Percentiles rank a stretch among this genome's conserved stretches.
These are phyloP conservation scores for Filosporella fistucella DNA, from an alignment of 495 filamentous ascomycete genomes.

Conservation along the genomic window DNA sequence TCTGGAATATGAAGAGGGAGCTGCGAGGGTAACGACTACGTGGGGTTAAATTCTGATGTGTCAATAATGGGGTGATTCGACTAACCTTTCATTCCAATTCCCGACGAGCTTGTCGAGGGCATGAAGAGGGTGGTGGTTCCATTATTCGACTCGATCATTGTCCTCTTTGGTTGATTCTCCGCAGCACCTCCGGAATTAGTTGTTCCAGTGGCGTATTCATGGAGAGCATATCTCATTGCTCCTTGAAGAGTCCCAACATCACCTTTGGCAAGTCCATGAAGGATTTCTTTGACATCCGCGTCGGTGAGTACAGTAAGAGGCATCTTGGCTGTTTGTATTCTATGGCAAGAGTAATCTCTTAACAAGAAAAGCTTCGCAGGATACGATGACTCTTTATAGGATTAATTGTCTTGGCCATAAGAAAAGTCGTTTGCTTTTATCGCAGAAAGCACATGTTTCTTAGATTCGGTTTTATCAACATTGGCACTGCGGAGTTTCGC, in stretches of 20 bases:
- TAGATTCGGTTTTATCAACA: no score
- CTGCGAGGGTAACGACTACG: constrained; percentile 27
- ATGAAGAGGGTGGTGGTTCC: constrained; percentile 87
- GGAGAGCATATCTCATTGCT: constrained; percentile 68
- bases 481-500: no score
- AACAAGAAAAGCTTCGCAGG: not conserved
- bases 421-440: no score
- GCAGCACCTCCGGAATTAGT: constrained; percentile 32
- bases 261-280: constrained; percentile 64
- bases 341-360: not conserved
- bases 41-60: not conserved
- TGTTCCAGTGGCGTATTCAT: constrained; percentile 74
- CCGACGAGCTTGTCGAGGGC: constrained; percentile 59
- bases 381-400: no score
- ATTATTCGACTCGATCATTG: constrained; percentile 61
- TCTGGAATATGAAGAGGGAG: constrained; percentile 18
- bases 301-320: constrained; percentile 58
- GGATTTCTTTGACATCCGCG: constrained; percentile 60
- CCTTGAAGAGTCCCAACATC: constrained; percentile 64
- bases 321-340: constrained; percentile 12
- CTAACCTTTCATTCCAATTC: constrained; percentile 47
- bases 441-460: no score
- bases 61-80: not conserved
- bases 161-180: constrained; percentile 72
- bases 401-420: no score